Percentiles rank a stretch among this genome's conserved stretches.
These are phyloP conservation scores for Rhodosporidiobolus sp. DNA, from an alignment of 768 basidiomycete genomes.

Conservation along the genomic window DNA sequence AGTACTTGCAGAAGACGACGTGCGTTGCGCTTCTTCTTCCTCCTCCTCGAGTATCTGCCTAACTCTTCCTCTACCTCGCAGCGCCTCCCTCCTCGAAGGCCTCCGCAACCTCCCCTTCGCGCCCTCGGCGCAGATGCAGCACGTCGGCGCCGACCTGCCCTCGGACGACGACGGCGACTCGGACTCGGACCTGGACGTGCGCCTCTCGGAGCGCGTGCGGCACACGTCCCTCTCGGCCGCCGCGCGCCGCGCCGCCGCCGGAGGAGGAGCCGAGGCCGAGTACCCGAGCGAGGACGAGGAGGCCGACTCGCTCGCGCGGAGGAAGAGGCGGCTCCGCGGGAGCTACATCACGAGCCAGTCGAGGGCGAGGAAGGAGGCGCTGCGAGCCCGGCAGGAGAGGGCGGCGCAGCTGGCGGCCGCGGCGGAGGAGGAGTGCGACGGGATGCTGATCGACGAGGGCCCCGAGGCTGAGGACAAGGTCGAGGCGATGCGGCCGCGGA, in stretches of 20 bases:
- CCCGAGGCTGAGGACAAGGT: background rate
- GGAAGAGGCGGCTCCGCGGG: background rate
- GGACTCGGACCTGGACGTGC: constrained; percentile 50
- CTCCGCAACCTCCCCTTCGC: constrained; percentile 64
- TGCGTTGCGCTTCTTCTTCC: constrained; percentile 45
- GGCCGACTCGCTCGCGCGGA: constrained; percentile 1
- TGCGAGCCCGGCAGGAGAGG: constrained; percentile 5
- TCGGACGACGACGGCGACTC: constrained; percentile 50
- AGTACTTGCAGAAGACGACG: constrained; percentile 77
- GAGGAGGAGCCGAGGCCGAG: background rate
- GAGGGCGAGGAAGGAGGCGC: background rate
- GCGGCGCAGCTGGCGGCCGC: constrained; percentile 1
- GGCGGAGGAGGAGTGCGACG: constrained; percentile 9
- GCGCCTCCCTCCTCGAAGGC: constrained; percentile 58
- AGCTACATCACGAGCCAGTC: constrained; percentile 19
- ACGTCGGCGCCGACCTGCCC: constrained; percentile 70
- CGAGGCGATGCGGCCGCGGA: constrained; percentile 3
- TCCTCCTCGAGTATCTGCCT: background rate
- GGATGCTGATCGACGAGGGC: background rate
- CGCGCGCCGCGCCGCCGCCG: background rate
- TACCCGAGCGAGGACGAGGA: constrained; percentile 22
- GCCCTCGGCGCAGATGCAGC: constrained; percentile 82
- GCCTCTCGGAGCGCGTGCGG: constrained; percentile 41
- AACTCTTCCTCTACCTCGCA: constrained; percentile 21
- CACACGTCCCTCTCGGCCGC: background rate